Evolutionary conservation across 306 rosid genomes (phyloP), one percentile per base, ranked within the genome.

Genomic region (Calophaca sinica): DNA sequence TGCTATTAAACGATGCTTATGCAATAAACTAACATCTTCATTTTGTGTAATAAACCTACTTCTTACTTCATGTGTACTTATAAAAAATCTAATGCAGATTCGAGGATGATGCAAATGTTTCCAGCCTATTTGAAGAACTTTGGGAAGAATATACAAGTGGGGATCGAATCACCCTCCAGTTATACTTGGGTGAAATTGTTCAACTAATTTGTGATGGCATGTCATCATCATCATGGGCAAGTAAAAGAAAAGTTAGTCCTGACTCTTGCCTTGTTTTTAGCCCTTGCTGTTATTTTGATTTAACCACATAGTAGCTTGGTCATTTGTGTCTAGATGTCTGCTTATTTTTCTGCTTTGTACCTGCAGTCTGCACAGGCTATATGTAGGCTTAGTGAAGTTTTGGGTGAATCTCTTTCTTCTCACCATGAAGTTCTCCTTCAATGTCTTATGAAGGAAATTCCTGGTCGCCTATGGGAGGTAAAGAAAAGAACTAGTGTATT

Each of bases 391-490:
- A 76, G 97, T 86, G 98, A 94, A 72, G 96, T 90, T 84, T 87
- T 94, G 87, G 98, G 90, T 44, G 98, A 94, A 67, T 88, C 97
- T 67, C 82, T 91, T 80, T 84, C 91, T 60, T 70, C 96, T 70
- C 80, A 91, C 77, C 86, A 85, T 83, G 81, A 80, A 53, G 86
- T 88, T 70, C 73, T 94, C 79, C 93, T 94, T 72, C 86, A 91
- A 70, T 84, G 86, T 85, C 91, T 91, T 54, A 80, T 90, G 94
- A 94, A 88, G 72, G 98, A 94, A 83, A 87, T 88, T 83, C 89
- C 97, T 39, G 96, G 97, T 68, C 97, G 94, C 57, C 84, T 90
- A 65, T 94, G 98, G 98, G 98, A 94, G 98, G 98, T 94, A 83
- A 35, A 54, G 49, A 26, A 53, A 54, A 73, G 50, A 64, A 45